Conservation (phyloP, 257 asterid genomes). For the Plectranthus barbatus region DNA sequence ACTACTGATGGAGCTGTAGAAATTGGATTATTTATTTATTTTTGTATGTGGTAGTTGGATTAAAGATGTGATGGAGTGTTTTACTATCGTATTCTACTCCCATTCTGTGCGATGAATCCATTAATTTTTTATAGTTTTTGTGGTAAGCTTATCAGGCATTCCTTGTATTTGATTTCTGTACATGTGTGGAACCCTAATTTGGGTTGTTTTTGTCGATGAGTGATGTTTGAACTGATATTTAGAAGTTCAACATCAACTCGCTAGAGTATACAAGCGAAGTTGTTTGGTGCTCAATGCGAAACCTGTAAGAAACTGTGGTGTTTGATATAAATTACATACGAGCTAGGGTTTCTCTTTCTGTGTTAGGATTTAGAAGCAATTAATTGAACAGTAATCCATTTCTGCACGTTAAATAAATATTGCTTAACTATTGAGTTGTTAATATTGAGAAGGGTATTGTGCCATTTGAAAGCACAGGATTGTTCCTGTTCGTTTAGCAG, state of each 20-base stretch:
- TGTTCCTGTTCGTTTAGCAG: not conserved
- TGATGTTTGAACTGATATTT: not conserved
- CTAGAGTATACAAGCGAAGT: not conserved
- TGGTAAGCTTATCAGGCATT: not conserved
- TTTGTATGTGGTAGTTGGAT: no score
- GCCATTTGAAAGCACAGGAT: not conserved
- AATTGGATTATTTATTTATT: no score
- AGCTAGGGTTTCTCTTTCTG: not conserved
- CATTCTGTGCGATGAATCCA: not conserved
- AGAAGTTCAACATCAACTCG: not conserved
- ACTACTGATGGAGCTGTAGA: not conserved
- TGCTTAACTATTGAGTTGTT: not conserved
- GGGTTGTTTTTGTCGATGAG: not conserved
- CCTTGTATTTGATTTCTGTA: not conserved
- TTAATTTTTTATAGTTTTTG: not conserved
- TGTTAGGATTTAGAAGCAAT: not conserved
- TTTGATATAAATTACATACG: not conserved
- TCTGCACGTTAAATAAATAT: not conserved
- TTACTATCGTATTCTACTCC: not conserved
- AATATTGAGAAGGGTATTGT: not conserved
- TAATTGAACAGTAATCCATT: not conserved
- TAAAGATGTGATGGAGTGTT: not conserved
- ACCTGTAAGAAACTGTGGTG: conserved; percentile 9
- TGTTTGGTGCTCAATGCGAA: conserved; percentile 3
- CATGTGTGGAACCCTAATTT: not conserved